Evolutionary conservation across 108 stramenopile species (phyloP), one percentile per base, ranked within the genome.

Genomic region (Pinguiococcus pyrenoidosus): DNA sequence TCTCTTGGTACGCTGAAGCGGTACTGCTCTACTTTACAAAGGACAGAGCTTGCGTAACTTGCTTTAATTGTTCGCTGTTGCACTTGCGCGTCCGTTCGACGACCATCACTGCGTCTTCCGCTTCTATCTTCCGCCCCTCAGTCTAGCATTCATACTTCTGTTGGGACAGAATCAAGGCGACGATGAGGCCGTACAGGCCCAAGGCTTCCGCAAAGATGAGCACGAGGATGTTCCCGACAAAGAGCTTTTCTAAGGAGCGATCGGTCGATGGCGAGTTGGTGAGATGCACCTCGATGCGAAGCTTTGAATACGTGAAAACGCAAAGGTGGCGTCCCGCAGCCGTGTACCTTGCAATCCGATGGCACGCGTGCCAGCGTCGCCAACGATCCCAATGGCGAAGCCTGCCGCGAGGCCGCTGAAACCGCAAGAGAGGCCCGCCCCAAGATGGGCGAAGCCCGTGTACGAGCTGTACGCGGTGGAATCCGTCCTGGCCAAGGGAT

Each of bases 121-220:
- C n/a, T n/a, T n/a, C n/a, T n/a, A n/a, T n/a, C n/a, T n/a, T n/a
- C n/a, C n/a, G n/a, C n/a, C n/a, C n/a, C n/a, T n/a, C n/a, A n/a
- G 5, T 43, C 28, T 29, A 39, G 36, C 66, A 67, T 1, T 23
- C 7, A 23, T 58, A 63, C 18, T 33, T 21, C 8, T 54, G n/a
- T 47, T 66, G 65, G 30, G 88, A 87, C 37, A 97, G 69, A 68
- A 97, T 92, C 37, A 97, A 74, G 10, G 96, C 89, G 18, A 97
- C 96, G 75, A 94, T 98, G 44, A 97, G 64, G 10, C 93, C 94
- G 75, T 92, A 96, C 42, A 96, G 84, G 44, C 85, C 91, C 48
- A 96, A 73, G 39, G 91, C 91, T 76, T 96, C 95, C 16, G 88
- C 87, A 68, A 96, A 96, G 78, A 96, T 93, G 32, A 93, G 81